Base-by-base conservation (phyloP, 2,329 filamentous ascomycete species). In the Botrytis tulipae region DNA sequence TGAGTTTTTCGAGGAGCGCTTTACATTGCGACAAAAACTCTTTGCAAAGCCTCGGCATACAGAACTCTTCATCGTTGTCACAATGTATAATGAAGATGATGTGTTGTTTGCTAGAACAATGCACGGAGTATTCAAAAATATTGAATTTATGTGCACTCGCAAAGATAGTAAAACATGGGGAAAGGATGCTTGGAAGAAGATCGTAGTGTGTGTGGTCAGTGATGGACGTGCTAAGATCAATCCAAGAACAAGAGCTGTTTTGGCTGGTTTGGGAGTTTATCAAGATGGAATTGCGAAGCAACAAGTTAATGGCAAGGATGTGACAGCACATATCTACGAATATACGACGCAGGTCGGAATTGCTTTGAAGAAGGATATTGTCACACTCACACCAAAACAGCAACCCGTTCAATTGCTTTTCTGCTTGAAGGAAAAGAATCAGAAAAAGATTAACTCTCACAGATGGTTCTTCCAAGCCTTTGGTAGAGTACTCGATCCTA, bases 391-490 rank as follows among this genome's bases (percentile, higher is more conserved):
- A 96, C 96, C 1, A 96, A 99, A 83, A 99, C 98, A 86, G 96
- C 96, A 51, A 99, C 96, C 96, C 1, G 97, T 94, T 81, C 96
- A 99, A 84, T 93, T 99, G 86, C 96, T 99, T 79, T 99, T 99
- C 83, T 99, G 97, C 80, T 85, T 99, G 76, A 99, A 99, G 84
- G 96, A 99, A 82, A 95, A 97, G 85, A 99, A 99, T 82, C 89
- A 92, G 81, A 97, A 97, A 84, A 99, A 99, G 85, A 88, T 99
- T 78, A 99, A 99, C 85, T 98, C 95, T 0, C 96, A 99, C 83
- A 90, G 96, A 73, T 99, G 96, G 96, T 98, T 98, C 85, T 99
- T 99, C 86, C 99, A 99, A 81, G 96, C 96, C 0, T 97, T 99
- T 81, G 97, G 96, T 48, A 90, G 92, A 76, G 92, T 95, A 0